A percentile compares a stretch with the other conserved stretches of the same genome.
Evolutionary conservation across 163 green algal genomes (phyloP).

Genomic region (Chlamydomonas reinhardtii): DNA sequence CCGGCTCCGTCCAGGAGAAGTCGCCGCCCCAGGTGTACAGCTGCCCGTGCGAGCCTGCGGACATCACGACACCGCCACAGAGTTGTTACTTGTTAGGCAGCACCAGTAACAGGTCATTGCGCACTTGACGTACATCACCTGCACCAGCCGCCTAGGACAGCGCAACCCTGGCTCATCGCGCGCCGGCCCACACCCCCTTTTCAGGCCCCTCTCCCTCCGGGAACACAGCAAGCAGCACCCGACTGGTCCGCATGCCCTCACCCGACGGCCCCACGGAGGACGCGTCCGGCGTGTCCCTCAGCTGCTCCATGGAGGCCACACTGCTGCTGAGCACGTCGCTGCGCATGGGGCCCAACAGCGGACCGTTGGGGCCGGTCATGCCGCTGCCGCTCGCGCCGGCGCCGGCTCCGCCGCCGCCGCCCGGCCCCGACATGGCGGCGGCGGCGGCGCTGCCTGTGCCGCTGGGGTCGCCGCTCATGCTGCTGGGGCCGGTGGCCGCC

Average conservation of each 20-base stretch:
- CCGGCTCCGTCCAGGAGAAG: constrained; percentile 64
- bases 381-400: neutral
- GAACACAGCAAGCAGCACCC: too few relatives aligned
- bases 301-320: neutral
- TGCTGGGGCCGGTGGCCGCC: neutral
- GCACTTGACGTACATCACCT: too few relatives aligned
- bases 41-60: constrained; percentile 6
- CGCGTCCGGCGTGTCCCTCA: neutral
- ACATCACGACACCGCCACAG: neutral
- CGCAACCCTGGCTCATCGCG: too few relatives aligned
- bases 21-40: constrained; percentile 89
- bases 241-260: too few relatives aligned
- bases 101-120: too few relatives aligned
- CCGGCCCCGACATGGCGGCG: too few relatives aligned
- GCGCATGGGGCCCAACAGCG: neutral
- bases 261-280: neutral
- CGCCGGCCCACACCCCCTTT: too few relatives aligned
- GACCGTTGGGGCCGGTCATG: neutral
- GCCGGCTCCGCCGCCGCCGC: neutral
- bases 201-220: too few relatives aligned
- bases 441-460: neutral
- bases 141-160: too few relatives aligned
- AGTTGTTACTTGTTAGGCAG: too few relatives aligned
- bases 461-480: neutral
- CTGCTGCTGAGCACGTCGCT: constrained; percentile 25